Percentiles rank a stretch among this genome's conserved stretches.
These are phyloP conservation scores for Psilocybe tampanensis DNA, from an alignment of 768 basidiomycete genomes.

Conservation along the genomic window DNA sequence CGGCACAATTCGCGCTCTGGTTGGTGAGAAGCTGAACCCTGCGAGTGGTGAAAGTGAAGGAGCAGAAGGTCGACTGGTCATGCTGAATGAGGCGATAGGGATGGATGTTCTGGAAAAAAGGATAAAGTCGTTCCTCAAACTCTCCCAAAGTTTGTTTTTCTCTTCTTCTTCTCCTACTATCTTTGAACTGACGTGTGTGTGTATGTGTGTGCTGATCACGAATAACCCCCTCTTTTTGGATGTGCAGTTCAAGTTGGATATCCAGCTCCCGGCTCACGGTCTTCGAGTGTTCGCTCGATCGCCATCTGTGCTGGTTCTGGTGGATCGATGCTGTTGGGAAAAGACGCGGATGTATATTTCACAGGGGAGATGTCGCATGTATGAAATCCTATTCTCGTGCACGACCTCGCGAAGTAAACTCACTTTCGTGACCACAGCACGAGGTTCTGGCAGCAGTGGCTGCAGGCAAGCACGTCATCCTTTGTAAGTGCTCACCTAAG, in stretches of 20 bases:
- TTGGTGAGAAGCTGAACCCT: constrained; percentile 41
- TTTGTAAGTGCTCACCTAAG: constrained; percentile 60
- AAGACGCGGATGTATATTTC: constrained; percentile 83
- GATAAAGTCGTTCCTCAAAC: constrained; percentile 69
- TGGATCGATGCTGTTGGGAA: constrained; percentile 70
- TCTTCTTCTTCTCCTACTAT: constrained; percentile 23
- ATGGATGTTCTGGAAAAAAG: constrained; percentile 64
- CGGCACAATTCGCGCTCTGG: constrained; percentile 39
- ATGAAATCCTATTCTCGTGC: constrained; percentile 28
- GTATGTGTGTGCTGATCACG: constrained; percentile 22
- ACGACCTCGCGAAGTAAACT: constrained; percentile 19
- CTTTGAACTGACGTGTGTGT: constrained; percentile 12
- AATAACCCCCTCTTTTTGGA: no score
- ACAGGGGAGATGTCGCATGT: constrained; percentile 96
- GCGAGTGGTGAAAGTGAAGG: constrained; percentile 41
- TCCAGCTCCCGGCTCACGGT: constrained; percentile 32
- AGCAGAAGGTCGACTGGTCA: constrained; percentile 72
- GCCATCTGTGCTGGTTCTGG: constrained; percentile 95
- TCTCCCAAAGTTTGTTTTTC: constrained; percentile 32
- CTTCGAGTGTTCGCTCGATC: constrained; percentile 52
- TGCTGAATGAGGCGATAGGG: constrained; percentile 54
- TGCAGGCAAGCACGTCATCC: constrained; percentile 74
- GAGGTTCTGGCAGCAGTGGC: constrained; percentile 84
- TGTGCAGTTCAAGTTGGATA: constrained; percentile 79
- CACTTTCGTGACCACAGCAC: constrained; percentile 55